phyloP scores from a whole-genome alignment of 768 basidiomycete genomes.

The Porpolomopsis calyptriformis region DNA sequence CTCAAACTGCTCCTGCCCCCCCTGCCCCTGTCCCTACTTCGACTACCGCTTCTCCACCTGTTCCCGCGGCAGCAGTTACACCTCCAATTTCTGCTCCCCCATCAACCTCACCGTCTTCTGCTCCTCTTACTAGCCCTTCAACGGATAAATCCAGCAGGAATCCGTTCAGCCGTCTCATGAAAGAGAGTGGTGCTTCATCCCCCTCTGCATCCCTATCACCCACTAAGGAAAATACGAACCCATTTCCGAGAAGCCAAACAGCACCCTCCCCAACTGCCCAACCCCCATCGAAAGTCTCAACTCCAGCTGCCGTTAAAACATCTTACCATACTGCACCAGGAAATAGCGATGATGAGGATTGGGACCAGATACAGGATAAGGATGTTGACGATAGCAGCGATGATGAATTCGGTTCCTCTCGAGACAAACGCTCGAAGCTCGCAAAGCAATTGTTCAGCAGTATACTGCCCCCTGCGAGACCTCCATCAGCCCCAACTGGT shows the following conservation, averaged over 20 bases:
- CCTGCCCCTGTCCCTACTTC: conserved; percentile 23
- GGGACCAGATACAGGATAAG: conserved; percentile 75
- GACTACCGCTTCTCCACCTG: conserved; percentile 11
- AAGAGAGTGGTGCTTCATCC: conserved; percentile 32
- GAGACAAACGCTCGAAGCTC: conserved; percentile 57
- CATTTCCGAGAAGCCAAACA: conserved; percentile 40
- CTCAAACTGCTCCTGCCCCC: conserved; percentile 30
- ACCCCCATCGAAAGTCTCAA: conserved; percentile 38
- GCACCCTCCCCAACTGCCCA: conserved; percentile 32
- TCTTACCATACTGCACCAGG: conserved; percentile 54
- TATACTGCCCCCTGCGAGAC: conserved; percentile 52
- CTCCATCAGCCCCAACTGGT: conserved; percentile 42
- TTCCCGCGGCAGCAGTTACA: conserved; percentile 23
- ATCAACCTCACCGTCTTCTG: conserved; percentile 15
- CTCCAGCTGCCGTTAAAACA: conserved; percentile 41
- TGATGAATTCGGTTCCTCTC: conserved; percentile 62
- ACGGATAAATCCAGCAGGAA: conserved; percentile 55
- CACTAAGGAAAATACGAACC: conserved; percentile 49
- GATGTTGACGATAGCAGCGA: conserved; percentile 63
- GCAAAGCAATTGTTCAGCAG: conserved; percentile 73
- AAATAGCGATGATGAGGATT: conserved; percentile 55
- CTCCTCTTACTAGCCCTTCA: conserved; percentile 19
- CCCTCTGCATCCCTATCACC: conserved; percentile 24
- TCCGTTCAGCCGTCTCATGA: conserved; percentile 66
- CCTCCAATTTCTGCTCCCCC: conserved; percentile 27